Evolutionary conservation across 2,329 filamentous ascomycete species (phyloP).

Genomic region (Colletotrichum cereale): DNA sequence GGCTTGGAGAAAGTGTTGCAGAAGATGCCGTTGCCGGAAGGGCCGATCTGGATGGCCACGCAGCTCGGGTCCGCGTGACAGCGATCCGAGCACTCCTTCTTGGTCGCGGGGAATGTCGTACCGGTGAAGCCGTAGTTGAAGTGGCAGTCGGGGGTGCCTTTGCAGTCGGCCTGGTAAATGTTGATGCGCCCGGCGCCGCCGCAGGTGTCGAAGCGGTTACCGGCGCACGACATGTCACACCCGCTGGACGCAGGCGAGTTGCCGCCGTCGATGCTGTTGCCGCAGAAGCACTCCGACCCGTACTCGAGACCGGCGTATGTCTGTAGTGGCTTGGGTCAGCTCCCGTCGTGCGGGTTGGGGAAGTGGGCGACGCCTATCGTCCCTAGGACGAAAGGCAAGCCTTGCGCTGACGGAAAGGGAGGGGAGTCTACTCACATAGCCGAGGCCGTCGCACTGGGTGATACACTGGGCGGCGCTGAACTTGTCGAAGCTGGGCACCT

Average conservation of each 20-base stretch:
- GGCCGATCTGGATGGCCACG: neutral
- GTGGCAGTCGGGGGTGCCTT: neutral
- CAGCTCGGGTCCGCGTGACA: neutral
- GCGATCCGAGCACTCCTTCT: no score
- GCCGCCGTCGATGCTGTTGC: slow-evolving; percentile 59
- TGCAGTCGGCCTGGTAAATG: slow-evolving; percentile 47
- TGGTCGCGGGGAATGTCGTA: no score
- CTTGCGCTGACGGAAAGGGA: neutral
- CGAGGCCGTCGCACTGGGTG: neutral
- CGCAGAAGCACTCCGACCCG: slow-evolving; percentile 66
- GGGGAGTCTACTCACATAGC: neutral
- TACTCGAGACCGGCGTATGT: slow-evolving; percentile 63
- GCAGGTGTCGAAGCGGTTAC: slow-evolving; percentile 57
- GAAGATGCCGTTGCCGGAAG: neutral
- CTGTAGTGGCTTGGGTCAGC: neutral
- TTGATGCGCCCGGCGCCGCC: slow-evolving; percentile 58
- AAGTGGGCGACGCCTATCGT: neutral
- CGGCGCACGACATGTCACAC: slow-evolving; percentile 66
- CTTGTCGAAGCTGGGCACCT: slow-evolving; percentile 1
- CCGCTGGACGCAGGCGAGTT: slow-evolving; percentile 48
- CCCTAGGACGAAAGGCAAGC: neutral
- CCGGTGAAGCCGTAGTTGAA: neutral
- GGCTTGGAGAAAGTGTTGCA: neutral
- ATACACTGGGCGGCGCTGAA: slow-evolving; percentile 23
- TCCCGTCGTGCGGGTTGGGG: neutral